phyloP scores from a whole-genome alignment of 2,329 filamentous ascomycete genomes.

The Exutisphaerella laricina region DNA sequence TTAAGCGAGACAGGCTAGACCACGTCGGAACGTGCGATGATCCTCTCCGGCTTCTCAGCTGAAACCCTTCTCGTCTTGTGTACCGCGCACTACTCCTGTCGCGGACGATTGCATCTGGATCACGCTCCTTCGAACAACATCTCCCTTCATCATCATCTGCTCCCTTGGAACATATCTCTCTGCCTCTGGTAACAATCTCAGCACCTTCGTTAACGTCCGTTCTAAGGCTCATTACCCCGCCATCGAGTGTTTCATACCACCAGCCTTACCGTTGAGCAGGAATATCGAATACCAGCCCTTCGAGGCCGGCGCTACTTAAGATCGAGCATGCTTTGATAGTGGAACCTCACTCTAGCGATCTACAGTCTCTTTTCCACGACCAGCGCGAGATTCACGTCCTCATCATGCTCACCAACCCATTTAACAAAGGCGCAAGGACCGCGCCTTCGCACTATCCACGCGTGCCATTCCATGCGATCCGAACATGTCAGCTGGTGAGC shows the following conservation, averaged over 20 bases:
- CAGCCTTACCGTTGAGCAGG: background rate
- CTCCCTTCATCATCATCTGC: too few relatives aligned
- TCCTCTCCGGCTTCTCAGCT: background rate
- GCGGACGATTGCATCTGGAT: background rate
- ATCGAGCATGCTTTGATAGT: background rate
- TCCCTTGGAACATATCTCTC: too few relatives aligned
- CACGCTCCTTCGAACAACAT: background rate
- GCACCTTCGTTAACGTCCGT: background rate
- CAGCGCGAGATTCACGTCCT: background rate
- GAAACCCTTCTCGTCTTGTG: background rate
- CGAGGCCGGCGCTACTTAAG: background rate
- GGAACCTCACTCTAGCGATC: constrained; percentile 1
- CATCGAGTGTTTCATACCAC: constrained; percentile 1
- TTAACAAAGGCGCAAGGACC: constrained; percentile 30
- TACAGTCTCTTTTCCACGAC: background rate
- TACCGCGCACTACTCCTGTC: too few relatives aligned
- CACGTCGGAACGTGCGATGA: background rate
- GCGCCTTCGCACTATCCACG: constrained; percentile 42
- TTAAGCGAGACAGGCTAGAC: background rate
- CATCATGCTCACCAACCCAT: constrained; percentile 21
- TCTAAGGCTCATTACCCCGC: background rate
- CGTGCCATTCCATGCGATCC: constrained; percentile 40
- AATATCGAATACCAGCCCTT: constrained; percentile 1
- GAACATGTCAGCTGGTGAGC: constrained; percentile 39
- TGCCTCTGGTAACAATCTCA: too few relatives aligned